phyloP scores from a whole-genome alignment of 1,284 basidiomycete species.

The Termitomyces sp. region DNA sequence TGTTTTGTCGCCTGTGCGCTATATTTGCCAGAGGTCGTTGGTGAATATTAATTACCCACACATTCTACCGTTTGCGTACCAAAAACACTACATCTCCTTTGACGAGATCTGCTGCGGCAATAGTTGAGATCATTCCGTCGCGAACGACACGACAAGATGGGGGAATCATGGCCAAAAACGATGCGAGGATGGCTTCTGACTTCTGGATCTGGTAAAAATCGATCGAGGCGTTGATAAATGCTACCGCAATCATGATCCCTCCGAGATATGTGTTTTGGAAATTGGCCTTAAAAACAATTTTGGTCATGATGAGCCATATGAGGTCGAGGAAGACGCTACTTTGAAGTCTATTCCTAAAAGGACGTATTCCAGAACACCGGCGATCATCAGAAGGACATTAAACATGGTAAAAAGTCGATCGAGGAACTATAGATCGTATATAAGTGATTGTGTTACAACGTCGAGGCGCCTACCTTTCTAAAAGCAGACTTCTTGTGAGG shows the following conservation, averaged over 20 bases:
- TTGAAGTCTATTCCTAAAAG: constrained; percentile 59
- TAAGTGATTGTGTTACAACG: constrained; percentile 3
- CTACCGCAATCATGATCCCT: constrained; percentile 63
- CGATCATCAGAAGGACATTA: constrained; percentile 61
- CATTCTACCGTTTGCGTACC: constrained; percentile 29
- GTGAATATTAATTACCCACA: not conserved
- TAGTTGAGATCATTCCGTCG: constrained; percentile 49
- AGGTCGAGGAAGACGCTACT: constrained; percentile 27
- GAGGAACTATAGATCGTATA: constrained; percentile 41
- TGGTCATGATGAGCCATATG: constrained; percentile 5
- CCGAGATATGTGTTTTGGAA: constrained; percentile 66
- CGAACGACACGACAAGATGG: constrained; percentile 63
- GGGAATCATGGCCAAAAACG: constrained; percentile 69
- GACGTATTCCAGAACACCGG: constrained; percentile 61
- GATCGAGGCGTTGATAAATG: constrained; percentile 65
- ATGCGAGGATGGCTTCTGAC: constrained; percentile 65
- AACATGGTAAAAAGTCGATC: constrained; percentile 64
- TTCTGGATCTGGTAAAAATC: constrained; percentile 71
- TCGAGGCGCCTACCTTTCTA: constrained; percentile 44
- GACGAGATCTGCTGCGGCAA: constrained; percentile 62
- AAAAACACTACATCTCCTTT: constrained; percentile 66
- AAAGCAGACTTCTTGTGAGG: constrained; percentile 63
- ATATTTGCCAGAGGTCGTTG: constrained; percentile 12
- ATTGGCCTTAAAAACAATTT: constrained; percentile 38
- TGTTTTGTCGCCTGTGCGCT: constrained; percentile 67